Evolutionary conservation across 768 basidiomycete species (phyloP), one percentile per base, ranked within the genome.

Genomic region (Scleroderma bovista): DNA sequence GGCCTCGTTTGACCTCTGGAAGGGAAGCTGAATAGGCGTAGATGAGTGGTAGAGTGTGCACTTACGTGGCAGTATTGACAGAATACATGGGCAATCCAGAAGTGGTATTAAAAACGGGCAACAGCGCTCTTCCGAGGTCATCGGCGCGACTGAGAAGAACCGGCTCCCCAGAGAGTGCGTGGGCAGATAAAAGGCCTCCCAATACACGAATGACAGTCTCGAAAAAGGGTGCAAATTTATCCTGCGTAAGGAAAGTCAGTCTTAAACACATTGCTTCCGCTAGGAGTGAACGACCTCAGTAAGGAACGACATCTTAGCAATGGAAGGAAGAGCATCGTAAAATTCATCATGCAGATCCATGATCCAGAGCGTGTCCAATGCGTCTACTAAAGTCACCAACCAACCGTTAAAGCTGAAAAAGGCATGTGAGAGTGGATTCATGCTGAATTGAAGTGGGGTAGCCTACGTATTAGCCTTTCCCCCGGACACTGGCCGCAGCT

Each of bases 191-290:
- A 0, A 90, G 66, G 1, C 90, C 89, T 3, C 90, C 90, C 2
- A 93, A 73, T 44, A 81, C 75, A 8, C 88, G 80, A 49, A 92
- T 92, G 20, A 83, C 81, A 0, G 87, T 90, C 70, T 91, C 84
- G 52, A 84, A 85, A 63, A 84, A 84, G 1, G 78, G 77, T 10
- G 71, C 76, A 51, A 60, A 71, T 15, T 53, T 47, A 23, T 55
- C 33, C 64, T 73, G 53, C 51, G 54, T 19, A 43, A 43, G 16
- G 12, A 33, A 32, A 12, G 15, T 52, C 37, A 42, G 38, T 49
- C 7, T n/a, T 15, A 43, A 11, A 32, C 32, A 13, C 19, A 8
- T 29, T 33, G 10, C 6, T 8, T 26, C 24, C 2, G 13, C 22
- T 29, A 3, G 42, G 12, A 39, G 15, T 1, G 23, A 22, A n/a